Base-by-base conservation (phyloP, 371 early-diverging fungal genomes). In the Mortierella sp. region DNA sequence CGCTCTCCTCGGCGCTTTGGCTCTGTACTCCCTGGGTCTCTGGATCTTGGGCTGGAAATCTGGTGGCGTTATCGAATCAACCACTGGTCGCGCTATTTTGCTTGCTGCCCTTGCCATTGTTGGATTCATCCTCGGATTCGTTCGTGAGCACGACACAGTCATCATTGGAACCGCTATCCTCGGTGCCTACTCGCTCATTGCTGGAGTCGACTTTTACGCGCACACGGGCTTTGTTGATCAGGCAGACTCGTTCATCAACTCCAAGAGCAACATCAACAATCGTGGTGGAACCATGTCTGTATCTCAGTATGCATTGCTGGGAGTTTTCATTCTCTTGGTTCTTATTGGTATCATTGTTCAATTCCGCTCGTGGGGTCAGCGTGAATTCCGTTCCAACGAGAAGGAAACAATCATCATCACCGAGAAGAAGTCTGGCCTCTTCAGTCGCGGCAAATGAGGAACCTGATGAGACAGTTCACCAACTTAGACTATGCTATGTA, bases 191-290 rank as follows among this genome's bases (percentile, higher is more conserved):
- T 73, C 86, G 10, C 61, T 91, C 44, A 83, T 92, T 59, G 79
- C 89, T 28, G 94, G 93, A 19, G 63, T 94, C 47, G 94, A 94
- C 74, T 78, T 90, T 25, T 94, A 88, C 69, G 85, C 82, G 19
- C 82, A 86, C 37, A 91, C 92, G 0, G 94, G 94, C 0, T 92
- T 93, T 73, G 60, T 56, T n/a, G 29, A 67, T 1, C 60, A 82
- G 27, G 58, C 73, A 19, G 28, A 67, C 16, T 48, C 57, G 6
- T 80, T 86, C 58, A 46, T 77, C 56, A 70, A 70, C 64, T 57
- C 55, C 55, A 70, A 59, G 60, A 59, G 37, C 60, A 59, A 24
- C 34, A 46, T 62, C 28, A 49, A 58, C 44, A 34, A 47, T 19
- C 62, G 61, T 19, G 51, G 51, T 13, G 57, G 31, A n/a, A 50